Base-by-base conservation (phyloP, 345 rosid species). In the Eucalyptus marginata region DNA sequence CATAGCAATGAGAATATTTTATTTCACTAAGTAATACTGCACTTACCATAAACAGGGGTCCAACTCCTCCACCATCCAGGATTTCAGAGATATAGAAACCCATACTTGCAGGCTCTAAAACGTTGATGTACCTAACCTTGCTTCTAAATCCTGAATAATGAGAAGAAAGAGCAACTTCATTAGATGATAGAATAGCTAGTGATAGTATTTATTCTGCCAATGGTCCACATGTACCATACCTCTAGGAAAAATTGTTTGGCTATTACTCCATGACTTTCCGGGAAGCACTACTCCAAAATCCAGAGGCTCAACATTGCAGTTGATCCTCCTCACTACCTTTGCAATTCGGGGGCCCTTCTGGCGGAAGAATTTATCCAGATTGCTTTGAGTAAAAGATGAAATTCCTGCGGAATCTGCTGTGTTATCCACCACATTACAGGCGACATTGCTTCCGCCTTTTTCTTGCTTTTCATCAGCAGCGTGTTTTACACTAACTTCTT, bases 291-390 rank as follows among this genome's bases (percentile, higher is more conserved):
- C 94, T 50, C 99, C 99, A 88, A 90, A 94, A 84, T 93, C 96
- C 90, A 96, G 88, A 88, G 97, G 96, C 94, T 96, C 99, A 86
- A 96, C 99, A 91, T 92, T 96, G 94, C 99, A 96, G 89, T 93
- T 98, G 93, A 98, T 97, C 92, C 99, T 96, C 89, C 99, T 92
- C 89, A 97, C 99, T 22, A 98, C 96, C 96, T 98, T 98, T 25
- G 99, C 99, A 90, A 98, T 96, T 58, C 99, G 99, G 40, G 99
- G 99, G 90, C 99, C 99, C 92, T 96, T 98, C 90, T 96, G 99
- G 91, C 99, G 96, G 89, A 91, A 90, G 92, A 90, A 88, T 90
- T 94, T 94, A 88, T 97, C 99, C 90, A 95, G 89, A 93, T 94
- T 98, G 92, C 91, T 95, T 79, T 95, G 98, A 59, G 95, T 91